Percentiles rank a stretch among this genome's conserved stretches.
These are phyloP conservation scores for Fusarium acutatum DNA, from an alignment of 2,329 filamentous ascomycete genomes.

Conservation along the genomic window DNA sequence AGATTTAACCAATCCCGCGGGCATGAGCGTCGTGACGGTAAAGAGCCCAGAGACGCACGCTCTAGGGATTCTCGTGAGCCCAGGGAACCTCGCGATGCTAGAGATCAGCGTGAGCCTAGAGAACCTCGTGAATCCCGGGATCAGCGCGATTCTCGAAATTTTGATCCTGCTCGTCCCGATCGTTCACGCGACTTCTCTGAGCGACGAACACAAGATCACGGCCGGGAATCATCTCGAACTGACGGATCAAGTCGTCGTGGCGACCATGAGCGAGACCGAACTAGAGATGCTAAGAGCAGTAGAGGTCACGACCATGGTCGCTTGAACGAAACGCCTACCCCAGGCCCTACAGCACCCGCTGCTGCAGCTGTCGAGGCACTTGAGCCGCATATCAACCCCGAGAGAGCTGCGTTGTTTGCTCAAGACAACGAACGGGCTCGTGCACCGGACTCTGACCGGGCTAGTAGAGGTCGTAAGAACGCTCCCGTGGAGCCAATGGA, in stretches of 20 bases:
- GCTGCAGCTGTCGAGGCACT: constrained; percentile 39
- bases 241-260: constrained; percentile 50
- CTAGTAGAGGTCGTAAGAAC: constrained; percentile 41
- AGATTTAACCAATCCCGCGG: constrained; percentile 54
- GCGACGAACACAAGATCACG: constrained; percentile 52
- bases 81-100: constrained; percentile 39
- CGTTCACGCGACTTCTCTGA: constrained; percentile 56
- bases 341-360: constrained; percentile 40
- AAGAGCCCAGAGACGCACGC: constrained; percentile 48
- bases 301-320: constrained; percentile 42
- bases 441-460: constrained; percentile 44
- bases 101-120: constrained; percentile 48
- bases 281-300: constrained; percentile 42
- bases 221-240: constrained; percentile 36
- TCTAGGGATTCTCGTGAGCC: constrained; percentile 46
- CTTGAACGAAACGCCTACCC: constrained; percentile 41
- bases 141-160: constrained; percentile 47
- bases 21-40: constrained; percentile 52
- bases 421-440: constrained; percentile 45
- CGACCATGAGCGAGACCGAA: constrained; percentile 55
- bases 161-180: constrained; percentile 53
- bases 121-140: constrained; percentile 51
- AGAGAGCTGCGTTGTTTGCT: constrained; percentile 60
- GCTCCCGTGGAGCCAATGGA: constrained; percentile 45
- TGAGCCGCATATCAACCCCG: constrained; percentile 64